phyloP scores from a whole-genome alignment of 2,329 filamentous ascomycete genomes.

The Xylaria hypoxylon region DNA sequence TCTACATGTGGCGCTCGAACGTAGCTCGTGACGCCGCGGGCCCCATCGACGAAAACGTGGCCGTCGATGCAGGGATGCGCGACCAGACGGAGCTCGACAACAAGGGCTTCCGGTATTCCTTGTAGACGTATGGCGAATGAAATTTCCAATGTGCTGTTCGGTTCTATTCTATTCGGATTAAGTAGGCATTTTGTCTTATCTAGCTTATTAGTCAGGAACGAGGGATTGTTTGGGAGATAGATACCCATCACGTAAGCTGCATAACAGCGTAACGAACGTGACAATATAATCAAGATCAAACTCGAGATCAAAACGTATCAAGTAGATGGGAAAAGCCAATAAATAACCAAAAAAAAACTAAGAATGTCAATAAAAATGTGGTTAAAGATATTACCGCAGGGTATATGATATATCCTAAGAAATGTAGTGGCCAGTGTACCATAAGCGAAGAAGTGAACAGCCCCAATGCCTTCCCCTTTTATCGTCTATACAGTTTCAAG shows the following conservation, averaged over 20 bases:
- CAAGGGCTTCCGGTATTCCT: slow-evolving; percentile 48
- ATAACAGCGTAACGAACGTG: background rate
- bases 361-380: background rate
- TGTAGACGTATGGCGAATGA: slow-evolving; percentile 7
- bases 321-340: background rate
- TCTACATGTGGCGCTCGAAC: slow-evolving; percentile 49
- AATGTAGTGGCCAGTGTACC: slow-evolving; percentile 5
- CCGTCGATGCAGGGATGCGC: slow-evolving; percentile 50
- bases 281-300: background rate
- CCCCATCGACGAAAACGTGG: slow-evolving; percentile 44
- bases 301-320: background rate
- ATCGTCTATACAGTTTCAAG: slow-evolving; percentile 75
- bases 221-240: background rate
- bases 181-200: background rate
- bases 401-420: slow-evolving; percentile 32
- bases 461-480: background rate
- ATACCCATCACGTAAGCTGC: slow-evolving; percentile 3
- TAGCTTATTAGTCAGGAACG: background rate
- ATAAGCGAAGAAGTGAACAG: slow-evolving; percentile 6
- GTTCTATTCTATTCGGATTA: background rate
- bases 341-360: background rate
- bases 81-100: slow-evolving; percentile 51
- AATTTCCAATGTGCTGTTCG: background rate
- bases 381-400: slow-evolving; percentile 11
- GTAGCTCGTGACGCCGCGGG: slow-evolving; percentile 49